Base-by-base conservation (phyloP, 345 rosid genomes). In the Nephelium lappaceum region DNA sequence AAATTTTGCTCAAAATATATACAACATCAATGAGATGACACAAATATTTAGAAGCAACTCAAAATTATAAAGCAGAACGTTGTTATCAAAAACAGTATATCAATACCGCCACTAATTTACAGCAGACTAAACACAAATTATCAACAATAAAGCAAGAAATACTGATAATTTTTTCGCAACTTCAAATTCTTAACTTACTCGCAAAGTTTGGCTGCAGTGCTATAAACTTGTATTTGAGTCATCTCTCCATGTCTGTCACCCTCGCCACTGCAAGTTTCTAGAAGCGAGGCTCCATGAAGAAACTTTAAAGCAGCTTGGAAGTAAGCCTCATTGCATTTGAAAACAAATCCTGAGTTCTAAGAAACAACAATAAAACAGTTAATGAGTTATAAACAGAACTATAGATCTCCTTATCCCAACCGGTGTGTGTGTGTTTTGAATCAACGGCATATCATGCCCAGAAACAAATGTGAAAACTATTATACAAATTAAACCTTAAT, bases 241-340 rank as follows among this genome's bases (percentile, higher is more conserved):
- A 78, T 80, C 75, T 89, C 88, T 57, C 81, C 85, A 67, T 77
- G 86, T 53, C 77, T 84, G 67, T 87, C 83, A 55, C 69, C 72
- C 69, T 91, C 91, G 67, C 75, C 69, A 79, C 64, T 77, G 82
- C 87, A 77, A 25, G 85, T 84, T 86, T 91, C 97, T 77, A 89
- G 81, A 75, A 87, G 86, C 24, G 87, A 89, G 76, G 93, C 95
- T 70, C 91, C 93, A 23, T 76, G 86, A 79, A 95, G 92, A 88
- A 87, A 95, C 90, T 86, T 87, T 38, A 91, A 85, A 53, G 96
- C 93, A 79, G 95, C 91, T 81, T 91, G 86, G 79, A 95, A 95
- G 86, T 80, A 83, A 68, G 70, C 79, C 86, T 89, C 92, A 8
- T 83, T 90, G 76, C 93, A 87, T 85, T 93, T 95, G 78, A 83